Conservation (phyloP, 73 alveolate species). For the Paramecium tetraurelia region DNA sequence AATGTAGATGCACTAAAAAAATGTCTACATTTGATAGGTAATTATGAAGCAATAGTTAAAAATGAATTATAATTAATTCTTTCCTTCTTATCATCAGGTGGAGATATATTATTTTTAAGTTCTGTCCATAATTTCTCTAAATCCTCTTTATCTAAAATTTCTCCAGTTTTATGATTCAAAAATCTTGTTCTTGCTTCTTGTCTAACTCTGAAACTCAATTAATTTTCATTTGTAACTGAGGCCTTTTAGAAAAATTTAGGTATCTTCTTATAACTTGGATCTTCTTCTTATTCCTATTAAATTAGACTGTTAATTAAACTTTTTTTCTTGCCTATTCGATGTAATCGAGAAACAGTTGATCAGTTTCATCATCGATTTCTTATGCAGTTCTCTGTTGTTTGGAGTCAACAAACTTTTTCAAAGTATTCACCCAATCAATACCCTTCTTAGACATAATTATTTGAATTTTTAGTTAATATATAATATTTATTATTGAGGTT, state of each 20-base stretch:
- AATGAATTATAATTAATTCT: conserved; percentile 90
- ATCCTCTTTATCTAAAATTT: conserved; percentile 92
- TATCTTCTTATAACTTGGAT: conserved; percentile 79
- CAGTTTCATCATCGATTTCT: conserved; percentile 84
- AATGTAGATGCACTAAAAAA: conserved; percentile 90
- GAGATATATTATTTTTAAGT: conserved; percentile 82
- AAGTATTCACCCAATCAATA: conserved; percentile 49
- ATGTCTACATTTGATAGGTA: conserved; percentile 83
- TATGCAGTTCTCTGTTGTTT: conserved; percentile 61
- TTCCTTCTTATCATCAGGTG: conserved; percentile 94
- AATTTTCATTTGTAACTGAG: conserved; percentile 74
- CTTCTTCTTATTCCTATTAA: conserved; percentile 73
- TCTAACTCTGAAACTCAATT: conserved; percentile 85
- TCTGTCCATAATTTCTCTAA: conserved; percentile 89
- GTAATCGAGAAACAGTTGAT: conserved; percentile 74
- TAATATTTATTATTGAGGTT: background rate
- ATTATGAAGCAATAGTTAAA: conserved; percentile 67
- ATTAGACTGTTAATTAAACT: background rate
- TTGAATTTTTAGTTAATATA: background rate
- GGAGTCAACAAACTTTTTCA: conserved; percentile 50
- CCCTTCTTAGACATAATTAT: background rate
- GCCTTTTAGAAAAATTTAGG: conserved; percentile 92
- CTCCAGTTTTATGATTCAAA: conserved; percentile 90
- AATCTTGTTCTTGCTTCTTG: conserved; percentile 93
- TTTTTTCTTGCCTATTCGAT: conserved; percentile 82